These are phyloP conservation scores for Penicillium sp. DNA, from an alignment of 2,329 filamentous ascomycete genomes.

Conservation along the genomic window DNA sequence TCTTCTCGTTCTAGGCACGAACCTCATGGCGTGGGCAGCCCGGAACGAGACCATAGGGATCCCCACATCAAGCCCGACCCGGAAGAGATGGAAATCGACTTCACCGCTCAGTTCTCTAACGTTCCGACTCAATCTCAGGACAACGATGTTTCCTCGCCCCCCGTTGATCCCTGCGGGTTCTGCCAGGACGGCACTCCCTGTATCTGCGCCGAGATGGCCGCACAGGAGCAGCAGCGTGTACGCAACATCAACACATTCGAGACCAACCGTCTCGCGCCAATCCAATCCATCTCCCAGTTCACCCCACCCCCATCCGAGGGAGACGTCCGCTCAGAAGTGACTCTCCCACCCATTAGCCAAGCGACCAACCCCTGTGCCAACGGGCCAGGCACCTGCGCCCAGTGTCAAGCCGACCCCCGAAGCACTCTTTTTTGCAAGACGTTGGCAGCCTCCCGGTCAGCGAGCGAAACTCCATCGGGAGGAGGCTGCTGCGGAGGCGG, in stretches of 20 bases:
- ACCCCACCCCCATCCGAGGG: conserved; percentile 54
- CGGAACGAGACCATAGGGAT: conserved; percentile 57
- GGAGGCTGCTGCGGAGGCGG: conserved; percentile 63
- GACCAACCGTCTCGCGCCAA: conserved; percentile 43
- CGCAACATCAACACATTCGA: conserved; percentile 46
- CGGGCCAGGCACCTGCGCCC: conserved; percentile 73
- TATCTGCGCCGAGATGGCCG: conserved; percentile 68
- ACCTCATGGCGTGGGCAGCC: conserved; percentile 29
- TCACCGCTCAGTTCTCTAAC: conserved; percentile 63
- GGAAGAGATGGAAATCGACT: conserved; percentile 66
- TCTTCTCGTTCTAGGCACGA: conserved; percentile 36
- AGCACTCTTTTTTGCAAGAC: conserved; percentile 81
- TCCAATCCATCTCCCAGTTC: conserved; percentile 48
- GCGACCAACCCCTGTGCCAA: conserved; percentile 53
- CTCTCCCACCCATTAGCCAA: conserved; percentile 36
- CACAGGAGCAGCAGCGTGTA: conserved; percentile 39
- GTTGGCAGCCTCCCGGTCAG: conserved; percentile 61
- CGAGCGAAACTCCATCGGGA: conserved; percentile 39
- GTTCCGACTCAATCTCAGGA: conserved; percentile 26
- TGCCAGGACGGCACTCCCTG: conserved; percentile 80
- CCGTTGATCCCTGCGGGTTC: conserved; percentile 74
- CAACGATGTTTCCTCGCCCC: conserved; percentile 33
- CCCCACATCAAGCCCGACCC: conserved; percentile 46
- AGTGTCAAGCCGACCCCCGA: conserved; percentile 73
- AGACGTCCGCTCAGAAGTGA: conserved; percentile 58